Base-by-base conservation (phyloP, 2,329 filamentous ascomycete species). In the Aureobasidium sp. region DNA sequence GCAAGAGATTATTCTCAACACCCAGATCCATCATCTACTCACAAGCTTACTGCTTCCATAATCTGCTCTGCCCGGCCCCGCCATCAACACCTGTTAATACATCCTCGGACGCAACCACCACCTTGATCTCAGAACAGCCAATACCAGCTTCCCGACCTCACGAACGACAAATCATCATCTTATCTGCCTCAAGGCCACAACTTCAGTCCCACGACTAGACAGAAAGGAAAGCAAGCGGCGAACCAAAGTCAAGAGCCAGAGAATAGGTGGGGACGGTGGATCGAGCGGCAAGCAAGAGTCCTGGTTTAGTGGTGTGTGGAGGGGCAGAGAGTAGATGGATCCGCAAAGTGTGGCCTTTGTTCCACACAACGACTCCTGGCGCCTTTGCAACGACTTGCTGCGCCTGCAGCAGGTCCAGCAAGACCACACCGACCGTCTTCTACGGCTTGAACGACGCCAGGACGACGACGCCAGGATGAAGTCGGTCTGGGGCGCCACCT, bases 401-500 rank as follows among this genome's bases (percentile, higher is more conserved):
- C 80, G 83, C 63, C 75, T 87, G 41, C 84, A 85, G 68, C 78
- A 83, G 66, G 77, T 79, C 20, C 85, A 87, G 70, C 76, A 79
- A 57, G 83, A 86, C 65, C 84, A 87, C 71, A 76, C 80, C 48
- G 84, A 87, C 67, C 80, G 85, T 62, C 78, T 88, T 65, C 76
- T 82, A 62, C 79, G 83, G 63, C 72, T 88, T 64, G 85, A 88
- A 71, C 79, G 84, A 63, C 80, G 82, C 64, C 82, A 82, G 63
- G 84, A 87, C 66, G 84, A 87, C 67, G 84, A 87, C 74, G 80
- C 81, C 62, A 79, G 82, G 66, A 75, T 86, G 74, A 95, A 93
- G 75, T 96, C 89, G 64, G 89, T 95, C 62, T 99, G 94, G 94
- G 85, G 84, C 53, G 87, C 88, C 66, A 78, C 82, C 52, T 96